Evolutionary conservation across 2,329 filamentous ascomycete genomes (phyloP), one percentile per base, ranked within the genome.

Genomic region (Stagonosporopsis vannaccii): DNA sequence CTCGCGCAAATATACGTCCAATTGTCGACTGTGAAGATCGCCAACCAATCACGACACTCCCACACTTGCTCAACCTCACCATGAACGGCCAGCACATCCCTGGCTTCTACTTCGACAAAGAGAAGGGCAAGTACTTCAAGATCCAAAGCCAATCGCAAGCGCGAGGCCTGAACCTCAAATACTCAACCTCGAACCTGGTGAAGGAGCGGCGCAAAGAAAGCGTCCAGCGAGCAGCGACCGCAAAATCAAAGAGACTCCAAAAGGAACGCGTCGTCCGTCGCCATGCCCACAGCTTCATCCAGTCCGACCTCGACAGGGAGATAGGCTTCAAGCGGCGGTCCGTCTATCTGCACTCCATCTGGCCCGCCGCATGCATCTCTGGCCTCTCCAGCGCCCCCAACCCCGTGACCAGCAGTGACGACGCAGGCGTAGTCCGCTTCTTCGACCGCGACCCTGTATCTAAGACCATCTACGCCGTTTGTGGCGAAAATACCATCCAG

Each of bases 81-180:
- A 79, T 78, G 77, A 75, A 78, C 55, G 68, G 72, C 28, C 72
- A 73, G 51, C 64, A 75, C 32, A 75, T 82, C n/a, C 80, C 80
- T 4, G 81, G 81, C 30, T 81, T 76, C 58, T 81, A 81, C 63
- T 82, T 71, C 58, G 79, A 83, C 58, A 60, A 67, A 30, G 78
- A 79, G 35, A 82, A 80, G 67, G 72, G 75, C 45, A 82, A 81
- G 56, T 83, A 83, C 65, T 83, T 83, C 73, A 76, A 75, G 33
- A 78, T 83, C 20, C 73, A 77, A 48, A 70, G 73, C 15, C 70
- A 77, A 25, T 73, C 44, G 7, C 59, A 62, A 13, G 77, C 69
- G 48, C 67, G 45, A 68, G 74, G 32, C 64, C 75, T 52, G 3
- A 58, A 57, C 44, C 62, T 37, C 60, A 79, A 78, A 54, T 80